These are phyloP conservation scores for Naganishia vishniacii DNA, from an alignment of 768 basidiomycete species.

Conservation along the genomic window DNA sequence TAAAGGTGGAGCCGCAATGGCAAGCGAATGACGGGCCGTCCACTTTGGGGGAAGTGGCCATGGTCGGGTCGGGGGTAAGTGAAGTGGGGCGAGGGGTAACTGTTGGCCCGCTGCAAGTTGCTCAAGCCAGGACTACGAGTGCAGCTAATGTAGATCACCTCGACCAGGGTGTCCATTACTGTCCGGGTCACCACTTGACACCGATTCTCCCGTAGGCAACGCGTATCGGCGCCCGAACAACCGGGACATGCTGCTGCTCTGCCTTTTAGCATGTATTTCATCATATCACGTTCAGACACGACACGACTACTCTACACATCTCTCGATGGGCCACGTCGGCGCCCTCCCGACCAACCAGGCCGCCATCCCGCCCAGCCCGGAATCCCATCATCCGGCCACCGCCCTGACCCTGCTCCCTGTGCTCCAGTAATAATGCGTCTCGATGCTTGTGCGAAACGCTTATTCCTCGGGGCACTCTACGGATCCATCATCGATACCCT, in stretches of 20 bases:
- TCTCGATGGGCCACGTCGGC: slow-evolving; percentile 4
- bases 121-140: too few species aligned
- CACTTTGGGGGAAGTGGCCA: background rate
- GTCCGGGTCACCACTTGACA: too few species aligned
- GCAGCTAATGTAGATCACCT: too few species aligned
- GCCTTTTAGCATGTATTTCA: slow-evolving; percentile 18
- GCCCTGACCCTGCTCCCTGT: background rate
- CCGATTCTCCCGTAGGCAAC: too few species aligned
- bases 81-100: background rate
- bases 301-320: slow-evolving; percentile 12
- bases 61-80: background rate
- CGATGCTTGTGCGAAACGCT: too few species aligned
- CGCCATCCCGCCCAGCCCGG: background rate
- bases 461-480: slow-evolving; percentile 51
- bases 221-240: too few species aligned
- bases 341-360: background rate
- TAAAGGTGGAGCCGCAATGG: slow-evolving; percentile 12
- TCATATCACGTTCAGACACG: background rate
- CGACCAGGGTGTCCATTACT: too few species aligned
- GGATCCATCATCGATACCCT: slow-evolving; percentile 54
- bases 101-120: background rate
- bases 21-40: slow-evolving; percentile 13
- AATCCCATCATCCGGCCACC: background rate
- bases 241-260: too few species aligned
- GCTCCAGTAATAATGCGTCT: too few species aligned